These are phyloP conservation scores for Fusarium mangiferae DNA, from an alignment of 2,329 filamentous ascomycete genomes.

Conservation along the genomic window DNA sequence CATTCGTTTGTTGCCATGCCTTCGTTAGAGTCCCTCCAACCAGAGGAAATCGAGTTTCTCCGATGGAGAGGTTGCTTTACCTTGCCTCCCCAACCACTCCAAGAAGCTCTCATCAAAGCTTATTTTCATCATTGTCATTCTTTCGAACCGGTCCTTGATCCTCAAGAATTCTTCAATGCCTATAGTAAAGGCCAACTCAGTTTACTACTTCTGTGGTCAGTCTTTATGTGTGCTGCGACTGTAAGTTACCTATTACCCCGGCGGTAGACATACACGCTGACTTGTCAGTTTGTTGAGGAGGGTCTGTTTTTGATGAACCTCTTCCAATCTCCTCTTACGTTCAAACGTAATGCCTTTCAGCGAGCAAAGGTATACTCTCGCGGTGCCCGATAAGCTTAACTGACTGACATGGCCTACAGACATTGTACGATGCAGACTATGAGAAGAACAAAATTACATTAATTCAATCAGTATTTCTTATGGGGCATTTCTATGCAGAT, in stretches of 20 bases:
- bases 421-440: neutral
- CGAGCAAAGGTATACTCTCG: neutral
- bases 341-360: neutral
- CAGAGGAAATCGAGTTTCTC: neutral
- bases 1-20: neutral
- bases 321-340: neutral
- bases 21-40: neutral
- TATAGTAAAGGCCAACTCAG: neutral
- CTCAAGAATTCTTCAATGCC: neutral
- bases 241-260: neutral
- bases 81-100: neutral
- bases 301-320: neutral
- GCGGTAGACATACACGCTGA: neutral
- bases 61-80: neutral
- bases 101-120: neutral
- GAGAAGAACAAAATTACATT: neutral
- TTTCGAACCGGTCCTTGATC: neutral
- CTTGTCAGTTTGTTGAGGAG: neutral
- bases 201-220: neutral
- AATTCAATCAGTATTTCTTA: neutral
- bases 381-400: rapidly evolving
- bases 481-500: neutral
- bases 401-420: neutral
- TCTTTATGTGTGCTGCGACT: neutral
- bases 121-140: neutral